Base-by-base conservation (phyloP, 1,284 basidiomycete genomes). In the Cryptococcus maquisensis region DNA sequence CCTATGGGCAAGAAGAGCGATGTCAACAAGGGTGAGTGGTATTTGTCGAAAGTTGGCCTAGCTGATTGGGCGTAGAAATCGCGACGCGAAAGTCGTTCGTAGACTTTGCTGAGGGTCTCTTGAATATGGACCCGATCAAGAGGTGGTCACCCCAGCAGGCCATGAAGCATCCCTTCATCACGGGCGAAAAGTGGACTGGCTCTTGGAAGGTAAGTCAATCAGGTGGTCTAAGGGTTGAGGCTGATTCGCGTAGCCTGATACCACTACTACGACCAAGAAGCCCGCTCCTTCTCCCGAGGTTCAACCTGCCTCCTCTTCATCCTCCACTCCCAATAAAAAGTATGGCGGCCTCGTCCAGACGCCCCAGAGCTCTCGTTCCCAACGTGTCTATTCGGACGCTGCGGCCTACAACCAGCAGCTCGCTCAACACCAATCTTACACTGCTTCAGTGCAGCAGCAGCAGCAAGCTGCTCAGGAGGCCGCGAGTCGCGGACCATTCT, bases 131-230 rank as follows among this genome's bases (percentile, higher is more conserved):
- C 69, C 95, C 96, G 16, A 85, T 94, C 56, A 87, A 91, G 66
- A 82, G 95, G 56, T 99, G 95, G 96, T 89, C 94, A 9, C 95
- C 96, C 26, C 92, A 97, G 71, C 94, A 98, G 77, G 95, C 95
- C 38, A 83, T 88, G 55, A 80, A 90, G 71, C 96, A 98, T 76
- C 95, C 95, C 3, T 99, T 98, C 77, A 97, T 99, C 67, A 96
- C 93, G 10, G 94, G 95, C 53, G 95, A 98, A 77, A 93, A 92
- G 74, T 96, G 86, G 71, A 85, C 83, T 10, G 91, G 90, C 60
- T 87, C 88, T 8, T 94, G 88, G 78, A 82, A 86, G 72, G 90
- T 90, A 75, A 74, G 88, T 81, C 21, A 9, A 16, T 26, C 35
- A 26, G 9, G 15, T 21, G 16, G 10, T 2, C 13, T 18, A 6